Evolutionary conservation across 257 asterid species (phyloP).

Genomic region (Fraxinus americana): DNA sequence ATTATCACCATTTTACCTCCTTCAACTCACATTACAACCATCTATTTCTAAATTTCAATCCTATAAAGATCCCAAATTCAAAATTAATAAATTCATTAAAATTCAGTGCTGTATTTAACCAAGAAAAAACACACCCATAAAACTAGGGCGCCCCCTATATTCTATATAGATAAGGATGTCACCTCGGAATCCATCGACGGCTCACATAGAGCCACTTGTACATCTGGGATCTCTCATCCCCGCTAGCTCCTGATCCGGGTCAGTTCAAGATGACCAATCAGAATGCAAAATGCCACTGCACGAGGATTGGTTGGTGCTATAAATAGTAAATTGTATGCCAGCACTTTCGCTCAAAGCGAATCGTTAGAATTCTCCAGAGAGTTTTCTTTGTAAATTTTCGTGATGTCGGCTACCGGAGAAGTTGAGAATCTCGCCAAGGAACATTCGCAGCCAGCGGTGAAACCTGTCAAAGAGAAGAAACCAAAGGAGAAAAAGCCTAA

Average conservation of each 20-base stretch:
- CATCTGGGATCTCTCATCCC: not conserved
- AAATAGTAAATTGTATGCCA: constrained; percentile 24
- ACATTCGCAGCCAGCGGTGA: constrained; percentile 20
- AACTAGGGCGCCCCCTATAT: not conserved
- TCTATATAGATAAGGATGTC: constrained; percentile 34
- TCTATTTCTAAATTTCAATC: constrained; percentile 21
- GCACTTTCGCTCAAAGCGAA: not conserved
- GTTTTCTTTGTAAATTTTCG: not conserved
- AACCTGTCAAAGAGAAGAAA: constrained; percentile 52
- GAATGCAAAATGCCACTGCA: not conserved
- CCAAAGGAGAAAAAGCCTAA: constrained; percentile 51
- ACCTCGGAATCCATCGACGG: constrained; percentile 50
- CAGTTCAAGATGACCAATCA: constrained; percentile 39
- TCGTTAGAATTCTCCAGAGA: not conserved
- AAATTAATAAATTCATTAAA: constrained; percentile 3
- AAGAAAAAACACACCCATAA: constrained; percentile 48
- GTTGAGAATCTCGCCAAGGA: constrained; percentile 36
- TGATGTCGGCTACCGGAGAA: constrained; percentile 46
- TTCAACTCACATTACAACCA: constrained; percentile 42
- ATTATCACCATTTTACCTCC: constrained; percentile 19
- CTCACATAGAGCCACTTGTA: constrained; percentile 29
- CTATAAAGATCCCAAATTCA: not conserved
- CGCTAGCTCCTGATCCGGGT: constrained; percentile 31
- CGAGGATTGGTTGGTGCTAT: constrained; percentile 36
- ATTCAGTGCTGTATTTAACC: constrained; percentile 5